Evolutionary conservation across 148 eudicot species (phyloP).

Genomic region (Fagopyrum tataricum): DNA sequence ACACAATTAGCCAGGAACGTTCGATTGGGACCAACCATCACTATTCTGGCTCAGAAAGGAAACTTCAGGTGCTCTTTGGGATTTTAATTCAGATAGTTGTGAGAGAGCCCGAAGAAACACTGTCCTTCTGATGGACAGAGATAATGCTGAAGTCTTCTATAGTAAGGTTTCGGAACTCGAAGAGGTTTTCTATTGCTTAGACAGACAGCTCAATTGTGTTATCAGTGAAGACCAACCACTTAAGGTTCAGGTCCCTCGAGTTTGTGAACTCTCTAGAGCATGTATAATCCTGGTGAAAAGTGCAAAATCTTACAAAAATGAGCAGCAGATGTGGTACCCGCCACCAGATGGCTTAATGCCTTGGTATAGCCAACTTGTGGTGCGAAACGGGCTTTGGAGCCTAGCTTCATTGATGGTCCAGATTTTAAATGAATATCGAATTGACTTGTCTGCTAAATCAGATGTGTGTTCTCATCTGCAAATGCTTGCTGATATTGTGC

Average conservation of each 20-base stretch:
- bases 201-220: slow-evolving; percentile 52
- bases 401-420: slow-evolving; percentile 72
- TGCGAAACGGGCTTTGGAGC: slow-evolving; percentile 81
- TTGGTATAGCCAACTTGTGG: slow-evolving; percentile 68
- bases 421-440: slow-evolving; percentile 45
- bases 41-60: slow-evolving; percentile 36
- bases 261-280: slow-evolving; percentile 76
- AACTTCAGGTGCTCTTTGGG: slow-evolving; percentile 83
- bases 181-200: slow-evolving; percentile 74
- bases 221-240: slow-evolving; percentile 53
- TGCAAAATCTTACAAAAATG: slow-evolving; percentile 60
- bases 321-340: slow-evolving; percentile 93
- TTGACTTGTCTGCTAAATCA: slow-evolving; percentile 47
- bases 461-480: slow-evolving; percentile 64
- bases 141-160: slow-evolving; percentile 90
- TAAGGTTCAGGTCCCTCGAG: slow-evolving; percentile 59
- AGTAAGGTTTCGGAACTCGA: slow-evolving; percentile 90
- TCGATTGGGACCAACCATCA: slow-evolving; percentile 35
- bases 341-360: slow-evolving; percentile 85
- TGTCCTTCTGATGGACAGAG: slow-evolving; percentile 95
- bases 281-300: slow-evolving; percentile 60
- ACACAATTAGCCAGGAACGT: slow-evolving; percentile 54
- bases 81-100: slow-evolving; percentile 86
- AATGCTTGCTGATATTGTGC: slow-evolving; percentile 64
- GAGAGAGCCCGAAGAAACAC: slow-evolving; percentile 84